These are phyloP conservation scores for Turritis glabra DNA, from an alignment of 345 rosid genomes.

Conservation along the genomic window DNA sequence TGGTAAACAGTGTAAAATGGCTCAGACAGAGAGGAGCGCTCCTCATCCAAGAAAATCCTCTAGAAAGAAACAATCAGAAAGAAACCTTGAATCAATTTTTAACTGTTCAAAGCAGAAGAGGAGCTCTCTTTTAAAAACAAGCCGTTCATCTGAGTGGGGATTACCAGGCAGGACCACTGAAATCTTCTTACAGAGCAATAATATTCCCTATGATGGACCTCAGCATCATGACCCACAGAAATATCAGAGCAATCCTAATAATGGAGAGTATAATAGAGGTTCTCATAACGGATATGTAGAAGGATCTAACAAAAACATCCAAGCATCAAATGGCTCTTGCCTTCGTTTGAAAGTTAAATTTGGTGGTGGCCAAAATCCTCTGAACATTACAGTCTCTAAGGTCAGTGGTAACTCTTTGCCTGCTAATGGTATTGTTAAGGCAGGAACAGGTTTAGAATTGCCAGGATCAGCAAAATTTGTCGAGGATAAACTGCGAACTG, in stretches of 20 bases:
- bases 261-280: constrained; percentile 40
- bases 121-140: constrained; percentile 60
- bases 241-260: constrained; percentile 40
- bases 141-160: constrained; percentile 82
- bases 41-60: constrained; percentile 44
- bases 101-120: constrained; percentile 67
- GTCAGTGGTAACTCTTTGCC: constrained; percentile 43
- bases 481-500: constrained; percentile 43
- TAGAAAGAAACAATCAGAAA: constrained; percentile 40
- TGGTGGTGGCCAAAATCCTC: constrained; percentile 53
- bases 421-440: constrained; percentile 33
- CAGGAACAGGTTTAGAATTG: constrained; percentile 37
- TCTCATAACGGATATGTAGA: constrained; percentile 35
- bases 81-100: constrained; percentile 40
- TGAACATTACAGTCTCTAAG: constrained; percentile 43
- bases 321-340: constrained; percentile 46
- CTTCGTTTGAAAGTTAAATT: constrained; percentile 82
- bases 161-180: constrained; percentile 49
- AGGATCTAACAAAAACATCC: constrained; percentile 41
- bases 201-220: constrained; percentile 42
- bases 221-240: constrained; percentile 42
- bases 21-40: constrained; percentile 46
- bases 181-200: constrained; percentile 45
- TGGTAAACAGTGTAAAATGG: constrained; percentile 48
- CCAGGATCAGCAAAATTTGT: constrained; percentile 29